A percentile compares a stretch with the other conserved stretches of the same genome.
Evolutionary conservation across 768 basidiomycete genomes (phyloP).

Genomic region (Russula vinacea): DNA sequence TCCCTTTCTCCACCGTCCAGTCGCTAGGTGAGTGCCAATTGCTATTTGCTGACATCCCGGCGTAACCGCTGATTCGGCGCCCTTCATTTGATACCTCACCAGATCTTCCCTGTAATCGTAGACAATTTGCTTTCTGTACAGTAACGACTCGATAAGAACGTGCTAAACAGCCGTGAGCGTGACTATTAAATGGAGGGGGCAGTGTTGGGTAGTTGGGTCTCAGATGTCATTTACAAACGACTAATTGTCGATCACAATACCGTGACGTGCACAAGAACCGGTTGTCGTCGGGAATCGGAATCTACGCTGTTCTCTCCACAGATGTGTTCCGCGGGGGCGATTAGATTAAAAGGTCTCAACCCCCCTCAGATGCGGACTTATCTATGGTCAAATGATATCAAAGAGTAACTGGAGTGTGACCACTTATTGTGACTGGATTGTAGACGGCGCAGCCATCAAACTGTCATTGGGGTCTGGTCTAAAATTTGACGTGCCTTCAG

Average conservation of each 20-base stretch:
- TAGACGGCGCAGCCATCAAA: no score
- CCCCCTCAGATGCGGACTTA: not conserved
- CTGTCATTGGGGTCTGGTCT: not conserved
- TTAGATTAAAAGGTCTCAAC: not conserved
- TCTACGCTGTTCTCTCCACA: not conserved
- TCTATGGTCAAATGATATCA: not conserved
- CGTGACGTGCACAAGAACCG: not conserved
- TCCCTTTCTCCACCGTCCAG: not conserved
- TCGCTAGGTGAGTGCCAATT: constrained; percentile 10
- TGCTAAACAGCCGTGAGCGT: not conserved
- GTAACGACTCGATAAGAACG: not conserved
- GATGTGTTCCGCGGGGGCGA: not conserved
- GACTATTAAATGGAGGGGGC: no score
- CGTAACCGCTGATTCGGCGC: not conserved
- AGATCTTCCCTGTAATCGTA: not conserved
- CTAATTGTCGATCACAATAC: no score
- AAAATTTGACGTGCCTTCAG: not conserved
- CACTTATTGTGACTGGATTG: no score
- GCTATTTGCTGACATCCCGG: constrained; percentile 19
- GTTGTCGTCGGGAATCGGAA: not conserved
- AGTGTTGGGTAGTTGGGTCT: no score
- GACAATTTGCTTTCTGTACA: no score
- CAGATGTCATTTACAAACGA: no score
- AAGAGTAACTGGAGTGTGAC: not conserved
- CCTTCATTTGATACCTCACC: not conserved